A percentile compares a stretch with the other conserved stretches of the same genome.
Conservation (phyloP, 1,284 basidiomycete genomes). For the Cryptococcus jaspeensis region DNA sequence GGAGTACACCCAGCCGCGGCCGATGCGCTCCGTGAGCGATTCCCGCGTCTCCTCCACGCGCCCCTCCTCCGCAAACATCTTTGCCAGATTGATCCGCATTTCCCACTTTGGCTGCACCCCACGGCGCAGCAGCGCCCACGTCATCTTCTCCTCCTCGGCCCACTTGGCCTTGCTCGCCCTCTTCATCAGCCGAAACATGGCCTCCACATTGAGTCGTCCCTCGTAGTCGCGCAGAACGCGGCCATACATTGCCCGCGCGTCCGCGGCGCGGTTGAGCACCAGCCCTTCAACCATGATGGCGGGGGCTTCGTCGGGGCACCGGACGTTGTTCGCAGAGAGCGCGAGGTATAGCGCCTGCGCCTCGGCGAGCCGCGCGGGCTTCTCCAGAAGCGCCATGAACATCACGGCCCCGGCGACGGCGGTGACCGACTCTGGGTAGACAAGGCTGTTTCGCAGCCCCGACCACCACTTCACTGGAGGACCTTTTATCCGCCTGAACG, state of each 20-base stretch:
- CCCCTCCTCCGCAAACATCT: slow-evolving; percentile 6
- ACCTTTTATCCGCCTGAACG: slow-evolving; percentile 4
- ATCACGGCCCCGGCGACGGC: slow-evolving; percentile 7
- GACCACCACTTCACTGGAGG: slow-evolving; percentile 8
- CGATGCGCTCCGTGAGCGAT: slow-evolving; percentile 2
- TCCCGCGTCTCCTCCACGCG: slow-evolving; percentile 6
- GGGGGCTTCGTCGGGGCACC: slow-evolving; percentile 1
- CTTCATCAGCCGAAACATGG: background rate
- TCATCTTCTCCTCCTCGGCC: slow-evolving; percentile 9
- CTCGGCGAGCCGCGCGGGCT: slow-evolving; percentile 2
- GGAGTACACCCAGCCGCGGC: background rate
- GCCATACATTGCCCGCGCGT: slow-evolving; percentile 8
- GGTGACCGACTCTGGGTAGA: background rate
- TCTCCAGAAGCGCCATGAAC: slow-evolving; percentile 9
- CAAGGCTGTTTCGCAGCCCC: slow-evolving; percentile 4
- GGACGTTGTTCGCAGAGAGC: slow-evolving; percentile 3
- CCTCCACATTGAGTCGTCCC: background rate
- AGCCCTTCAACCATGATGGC: background rate
- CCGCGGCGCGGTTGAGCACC: background rate
- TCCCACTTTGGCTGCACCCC: slow-evolving; percentile 3
- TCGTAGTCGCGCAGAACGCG: slow-evolving; percentile 1
- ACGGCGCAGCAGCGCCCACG: slow-evolving; percentile 9
- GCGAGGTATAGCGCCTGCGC: slow-evolving; percentile 10
- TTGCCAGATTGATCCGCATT: slow-evolving; percentile 6
- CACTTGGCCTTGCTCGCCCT: slow-evolving; percentile 8